Evolutionary conservation across 129 eudicot species (phyloP).

Genomic region (Pulicaria dysenterica): DNA sequence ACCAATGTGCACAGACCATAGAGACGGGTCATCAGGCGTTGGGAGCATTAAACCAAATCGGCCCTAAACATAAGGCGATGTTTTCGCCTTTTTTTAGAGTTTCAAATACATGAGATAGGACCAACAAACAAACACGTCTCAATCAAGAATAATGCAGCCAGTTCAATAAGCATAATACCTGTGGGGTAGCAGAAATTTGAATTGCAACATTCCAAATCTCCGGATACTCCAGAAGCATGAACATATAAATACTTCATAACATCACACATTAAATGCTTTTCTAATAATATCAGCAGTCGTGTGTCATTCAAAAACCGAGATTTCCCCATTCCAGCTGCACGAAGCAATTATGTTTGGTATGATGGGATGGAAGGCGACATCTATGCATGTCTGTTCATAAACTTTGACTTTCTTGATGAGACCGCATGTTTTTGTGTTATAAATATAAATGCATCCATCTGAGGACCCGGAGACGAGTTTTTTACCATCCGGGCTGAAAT

Average conservation of each 20-base stretch:
- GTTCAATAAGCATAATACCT: neutral
- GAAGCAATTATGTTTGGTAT: conserved; percentile 70
- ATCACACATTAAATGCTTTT: conserved; percentile 18
- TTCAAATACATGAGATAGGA: conserved; percentile 24
- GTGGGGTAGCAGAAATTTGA: conserved; percentile 26
- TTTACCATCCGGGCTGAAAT: conserved; percentile 70
- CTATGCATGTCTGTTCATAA: conserved; percentile 73
- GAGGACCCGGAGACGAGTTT: conserved; percentile 75
- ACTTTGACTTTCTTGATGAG: conserved; percentile 61
- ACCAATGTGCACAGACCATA: neutral
- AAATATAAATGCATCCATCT: conserved; percentile 75
- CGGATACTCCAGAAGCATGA: conserved; percentile 29
- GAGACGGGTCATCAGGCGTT: neutral
- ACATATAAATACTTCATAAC: conserved; percentile 2
- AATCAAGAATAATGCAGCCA: conserved; percentile 31
- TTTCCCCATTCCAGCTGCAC: conserved; percentile 83
- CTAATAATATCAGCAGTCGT: neutral
- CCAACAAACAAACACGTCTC: conserved; percentile 28
- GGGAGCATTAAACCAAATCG: conserved; percentile 21
- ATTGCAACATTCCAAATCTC: conserved; percentile 14
- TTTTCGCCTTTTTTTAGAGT: conserved; percentile 35
- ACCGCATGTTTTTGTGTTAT: conserved; percentile 57
- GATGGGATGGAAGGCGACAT: conserved; percentile 80
- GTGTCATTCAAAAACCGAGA: conserved; percentile 52
- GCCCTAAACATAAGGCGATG: conserved; percentile 11